A percentile compares a stretch with the other conserved stretches of the same genome.
phyloP scores from a whole-genome alignment of 2,329 filamentous ascomycete species.

The Pseudocercospora fuligena region DNA sequence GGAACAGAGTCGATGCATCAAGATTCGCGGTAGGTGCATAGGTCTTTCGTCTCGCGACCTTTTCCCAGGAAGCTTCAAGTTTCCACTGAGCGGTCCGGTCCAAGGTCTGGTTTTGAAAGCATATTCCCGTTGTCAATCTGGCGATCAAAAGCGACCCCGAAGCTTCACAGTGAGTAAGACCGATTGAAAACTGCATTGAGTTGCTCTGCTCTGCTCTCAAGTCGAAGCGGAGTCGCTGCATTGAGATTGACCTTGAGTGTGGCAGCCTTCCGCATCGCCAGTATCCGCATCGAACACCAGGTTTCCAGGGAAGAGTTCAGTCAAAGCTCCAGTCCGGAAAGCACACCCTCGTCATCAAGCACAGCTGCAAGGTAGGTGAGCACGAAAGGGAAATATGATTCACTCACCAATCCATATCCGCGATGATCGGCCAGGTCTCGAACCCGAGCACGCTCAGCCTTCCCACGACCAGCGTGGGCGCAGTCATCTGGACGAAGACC shows the following conservation, averaged over 20 bases:
- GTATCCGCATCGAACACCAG: background rate
- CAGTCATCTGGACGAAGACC: background rate
- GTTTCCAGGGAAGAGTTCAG: background rate
- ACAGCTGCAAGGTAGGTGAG: background rate
- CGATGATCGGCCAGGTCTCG: background rate
- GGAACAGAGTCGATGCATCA: no score
- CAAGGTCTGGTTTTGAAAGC: no score
- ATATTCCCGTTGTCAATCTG: no score
- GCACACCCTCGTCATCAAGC: background rate
- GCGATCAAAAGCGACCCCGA: no score
- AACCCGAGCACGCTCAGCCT: background rate
- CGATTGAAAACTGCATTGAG: background rate
- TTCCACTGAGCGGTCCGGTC: no score
- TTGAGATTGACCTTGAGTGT: no score
- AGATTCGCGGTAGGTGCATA: no score
- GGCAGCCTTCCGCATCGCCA: background rate
- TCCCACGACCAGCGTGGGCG: background rate
- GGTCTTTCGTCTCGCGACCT: no score
- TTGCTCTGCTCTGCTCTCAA: no score
- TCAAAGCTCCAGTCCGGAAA: background rate
- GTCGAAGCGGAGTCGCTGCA: no score
- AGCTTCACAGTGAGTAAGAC: no score
- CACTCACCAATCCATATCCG: conserved; percentile 1
- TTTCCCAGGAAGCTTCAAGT: no score
- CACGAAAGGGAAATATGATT: background rate